These are phyloP conservation scores for Schizosaccharomyces octosporus DNA, from an alignment of 805 yeast species.

Conservation along the genomic window DNA sequence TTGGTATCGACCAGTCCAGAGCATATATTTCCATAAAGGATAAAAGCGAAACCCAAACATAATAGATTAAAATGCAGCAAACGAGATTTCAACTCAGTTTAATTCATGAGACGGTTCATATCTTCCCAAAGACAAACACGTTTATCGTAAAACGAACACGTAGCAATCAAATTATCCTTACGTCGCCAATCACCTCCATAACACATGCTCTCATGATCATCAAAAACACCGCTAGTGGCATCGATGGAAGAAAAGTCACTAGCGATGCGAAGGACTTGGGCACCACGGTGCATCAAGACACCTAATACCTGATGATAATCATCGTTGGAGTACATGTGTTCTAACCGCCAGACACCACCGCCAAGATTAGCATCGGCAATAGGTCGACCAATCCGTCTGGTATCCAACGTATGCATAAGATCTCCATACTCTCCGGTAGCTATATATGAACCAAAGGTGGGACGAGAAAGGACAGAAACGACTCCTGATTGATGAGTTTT, in stretches of 20 bases:
- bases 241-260: neutral
- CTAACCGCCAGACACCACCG: slow-evolving; percentile 2
- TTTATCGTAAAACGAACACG: slow-evolving; percentile 81
- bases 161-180: slow-evolving; percentile 27
- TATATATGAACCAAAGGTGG: neutral
- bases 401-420: neutral
- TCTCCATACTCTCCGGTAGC: slow-evolving; percentile 2
- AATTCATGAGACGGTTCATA: neutral
- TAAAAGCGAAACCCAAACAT: neutral
- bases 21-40: neutral
- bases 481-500: neutral
- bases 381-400: neutral
- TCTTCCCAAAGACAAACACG: slow-evolving; percentile 49
- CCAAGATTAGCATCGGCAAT: neutral
- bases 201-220: slow-evolving; percentile 71
- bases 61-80: neutral
- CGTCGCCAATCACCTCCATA: slow-evolving; percentile 80
- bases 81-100: neutral
- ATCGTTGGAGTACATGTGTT: slow-evolving; percentile 5
- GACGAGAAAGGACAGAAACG: neutral
- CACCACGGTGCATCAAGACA: neutral
- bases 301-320: neutral
- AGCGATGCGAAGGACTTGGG: neutral
- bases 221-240: slow-evolving; percentile 8
- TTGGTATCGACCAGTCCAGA: too few relatives aligned